Evolutionary conservation across 495 filamentous ascomycete genomes (phyloP).

Genomic region (Annulohypoxylon stygium): DNA sequence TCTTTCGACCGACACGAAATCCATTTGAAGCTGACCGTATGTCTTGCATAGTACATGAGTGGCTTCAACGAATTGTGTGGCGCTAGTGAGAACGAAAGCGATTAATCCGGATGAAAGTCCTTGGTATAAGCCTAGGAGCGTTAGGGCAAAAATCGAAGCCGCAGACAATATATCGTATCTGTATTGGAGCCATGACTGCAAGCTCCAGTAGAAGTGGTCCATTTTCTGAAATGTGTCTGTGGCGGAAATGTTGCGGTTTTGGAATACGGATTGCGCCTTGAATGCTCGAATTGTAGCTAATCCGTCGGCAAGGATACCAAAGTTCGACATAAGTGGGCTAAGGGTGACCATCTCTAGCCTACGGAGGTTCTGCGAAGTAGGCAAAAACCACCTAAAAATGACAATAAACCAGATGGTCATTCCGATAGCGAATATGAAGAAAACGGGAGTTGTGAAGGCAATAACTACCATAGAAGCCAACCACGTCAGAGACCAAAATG

Average conservation of each 20-base stretch:
- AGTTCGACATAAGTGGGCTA: conserved; percentile 86
- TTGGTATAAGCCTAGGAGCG: conserved; percentile 75
- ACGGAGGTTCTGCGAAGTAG: conserved; percentile 83
- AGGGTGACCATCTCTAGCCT: conserved; percentile 87
- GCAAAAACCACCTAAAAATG: conserved; percentile 80
- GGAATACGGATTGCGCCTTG: conserved; percentile 78
- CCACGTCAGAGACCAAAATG: conserved; percentile 76
- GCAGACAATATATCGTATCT: conserved; percentile 81
- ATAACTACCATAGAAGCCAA: conserved; percentile 78
- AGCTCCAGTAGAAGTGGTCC: conserved; percentile 92
- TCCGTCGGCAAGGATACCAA: conserved; percentile 82
- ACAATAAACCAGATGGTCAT: conserved; percentile 73
- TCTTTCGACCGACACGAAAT: conserved; percentile 88
- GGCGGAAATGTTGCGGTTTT: conserved; percentile 77
- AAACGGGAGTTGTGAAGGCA: conserved; percentile 76
- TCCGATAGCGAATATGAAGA: conserved; percentile 75
- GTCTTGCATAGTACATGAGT: conserved; percentile 79
- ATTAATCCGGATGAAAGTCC: conserved; percentile 77
- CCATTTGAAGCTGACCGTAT: conserved; percentile 88
- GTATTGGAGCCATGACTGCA: conserved; percentile 84
- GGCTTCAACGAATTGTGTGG: conserved; percentile 71
- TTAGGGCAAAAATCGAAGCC: conserved; percentile 76
- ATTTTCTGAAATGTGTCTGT: conserved; percentile 89
- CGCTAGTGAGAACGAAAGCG: conserved; percentile 78
- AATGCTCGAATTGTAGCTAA: conserved; percentile 85